Conservation (phyloP, 768 basidiomycete species). For the Butyriboletus loyo region DNA sequence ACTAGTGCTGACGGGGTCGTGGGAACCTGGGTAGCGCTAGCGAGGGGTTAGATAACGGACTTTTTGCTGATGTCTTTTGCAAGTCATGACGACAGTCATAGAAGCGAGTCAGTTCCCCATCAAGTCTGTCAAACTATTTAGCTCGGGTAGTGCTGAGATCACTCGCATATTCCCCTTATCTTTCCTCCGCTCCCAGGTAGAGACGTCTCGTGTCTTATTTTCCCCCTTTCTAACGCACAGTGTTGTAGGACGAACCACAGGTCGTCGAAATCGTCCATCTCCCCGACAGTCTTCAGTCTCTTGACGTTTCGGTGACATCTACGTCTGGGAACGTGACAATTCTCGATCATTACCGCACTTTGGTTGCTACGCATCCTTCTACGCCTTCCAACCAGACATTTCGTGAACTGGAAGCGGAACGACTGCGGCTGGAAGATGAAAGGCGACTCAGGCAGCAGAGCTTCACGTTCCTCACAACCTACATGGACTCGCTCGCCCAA, state of each 20-base stretch:
- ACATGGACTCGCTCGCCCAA: constrained; percentile 27
- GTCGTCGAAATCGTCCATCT: constrained; percentile 17
- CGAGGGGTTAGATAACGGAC: too few species aligned
- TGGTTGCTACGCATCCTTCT: background rate
- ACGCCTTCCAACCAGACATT: background rate
- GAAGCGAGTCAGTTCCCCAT: constrained; percentile 14
- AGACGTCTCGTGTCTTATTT: background rate
- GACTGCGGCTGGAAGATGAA: constrained; percentile 16
- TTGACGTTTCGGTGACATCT: constrained; percentile 14
- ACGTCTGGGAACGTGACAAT: constrained; percentile 8
- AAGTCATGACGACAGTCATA: constrained; percentile 2
- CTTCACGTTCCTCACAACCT: constrained; percentile 24
- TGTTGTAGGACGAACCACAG: constrained; percentile 13
- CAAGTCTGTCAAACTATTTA: constrained; percentile 18
- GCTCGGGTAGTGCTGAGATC: constrained; percentile 12
- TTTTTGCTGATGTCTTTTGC: too few species aligned
- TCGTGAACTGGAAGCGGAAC: constrained; percentile 9
- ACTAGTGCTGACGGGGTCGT: too few species aligned
- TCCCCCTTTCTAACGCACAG: background rate
- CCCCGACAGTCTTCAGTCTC: background rate
- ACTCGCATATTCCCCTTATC: constrained; percentile 18
- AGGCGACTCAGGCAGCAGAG: constrained; percentile 17
- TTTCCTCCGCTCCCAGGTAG: constrained; percentile 10
- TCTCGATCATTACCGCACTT: constrained; percentile 12
- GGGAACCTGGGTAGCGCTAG: too few species aligned